These are phyloP conservation scores for Circinella umbellata DNA, from an alignment of 371 early-diverging fungal genomes.

Conservation along the genomic window DNA sequence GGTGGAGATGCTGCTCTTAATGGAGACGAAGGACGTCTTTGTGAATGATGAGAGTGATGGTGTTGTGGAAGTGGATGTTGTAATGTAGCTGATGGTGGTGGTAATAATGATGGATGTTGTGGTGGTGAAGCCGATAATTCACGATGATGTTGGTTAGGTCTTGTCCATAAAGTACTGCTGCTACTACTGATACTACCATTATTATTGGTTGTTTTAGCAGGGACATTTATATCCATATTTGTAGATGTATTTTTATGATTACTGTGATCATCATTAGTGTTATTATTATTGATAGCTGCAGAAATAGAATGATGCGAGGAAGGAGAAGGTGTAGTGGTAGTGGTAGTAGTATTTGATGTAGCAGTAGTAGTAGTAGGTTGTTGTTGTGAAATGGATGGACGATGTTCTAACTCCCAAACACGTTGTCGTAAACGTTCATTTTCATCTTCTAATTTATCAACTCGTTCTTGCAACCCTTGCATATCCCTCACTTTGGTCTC, in stretches of 20 bases:
- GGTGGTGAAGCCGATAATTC: constrained; percentile 3
- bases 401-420: constrained; percentile 25
- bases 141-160: neutral
- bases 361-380: neutral
- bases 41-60: neutral
- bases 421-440: constrained; percentile 24
- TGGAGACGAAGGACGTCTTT: neutral
- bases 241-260: too few relatives aligned
- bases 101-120: neutral
- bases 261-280: too few relatives aligned
- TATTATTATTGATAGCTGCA: too few relatives aligned
- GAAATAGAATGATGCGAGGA: too few relatives aligned
- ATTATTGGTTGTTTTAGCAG: neutral
- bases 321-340: too few relatives aligned
- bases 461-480: constrained; percentile 24
- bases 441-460: constrained; percentile 23
- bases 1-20: constrained; percentile 10
- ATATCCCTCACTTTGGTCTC: constrained; percentile 23
- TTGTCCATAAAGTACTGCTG: too few relatives aligned
- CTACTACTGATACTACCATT: too few relatives aligned
- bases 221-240: neutral
- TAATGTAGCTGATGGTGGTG: too few relatives aligned
- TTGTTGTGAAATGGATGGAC: constrained; percentile 4
- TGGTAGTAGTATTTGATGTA: constrained; percentile 1
- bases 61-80: neutral